These are phyloP conservation scores for Glycine soja DNA, from an alignment of 306 rosid species.

Conservation along the genomic window DNA sequence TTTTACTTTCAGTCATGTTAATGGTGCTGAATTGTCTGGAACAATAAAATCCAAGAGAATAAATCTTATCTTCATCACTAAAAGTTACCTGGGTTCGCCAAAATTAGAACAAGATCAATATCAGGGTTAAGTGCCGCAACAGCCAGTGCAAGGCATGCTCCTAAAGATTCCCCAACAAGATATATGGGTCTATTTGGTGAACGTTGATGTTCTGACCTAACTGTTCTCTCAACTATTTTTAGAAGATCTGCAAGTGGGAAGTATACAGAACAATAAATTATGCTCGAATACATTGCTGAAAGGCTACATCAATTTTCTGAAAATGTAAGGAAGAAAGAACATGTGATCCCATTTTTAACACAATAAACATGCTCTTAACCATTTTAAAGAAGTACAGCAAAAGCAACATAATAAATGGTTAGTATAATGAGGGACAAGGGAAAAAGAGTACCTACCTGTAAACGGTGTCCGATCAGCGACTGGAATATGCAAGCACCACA, in stretches of 20 bases:
- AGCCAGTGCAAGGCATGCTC: conserved; percentile 85
- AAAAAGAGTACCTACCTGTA: conserved; percentile 67
- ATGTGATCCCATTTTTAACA: conserved; percentile 29
- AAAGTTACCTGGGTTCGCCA: conserved; percentile 82
- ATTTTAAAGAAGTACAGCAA: conserved; percentile 27
- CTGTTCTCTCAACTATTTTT: conserved; percentile 72
- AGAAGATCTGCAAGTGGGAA: conserved; percentile 64
- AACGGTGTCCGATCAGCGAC: conserved; percentile 77
- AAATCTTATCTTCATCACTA: conserved; percentile 13
- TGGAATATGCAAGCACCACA: conserved; percentile 94
- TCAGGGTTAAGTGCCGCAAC: conserved; percentile 83
- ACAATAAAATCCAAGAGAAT: neutral
- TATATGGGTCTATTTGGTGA: conserved; percentile 81
- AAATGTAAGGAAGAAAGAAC: conserved; percentile 13
- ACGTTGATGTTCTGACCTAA: conserved; percentile 60
- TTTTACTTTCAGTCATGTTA: conserved; percentile 9
- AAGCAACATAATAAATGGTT: conserved; percentile 10
- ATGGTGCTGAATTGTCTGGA: conserved; percentile 20
- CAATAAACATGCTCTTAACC: conserved; percentile 30
- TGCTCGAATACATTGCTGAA: conserved; percentile 1
- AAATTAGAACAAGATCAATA: conserved; percentile 82
- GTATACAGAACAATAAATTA: conserved; percentile 27
- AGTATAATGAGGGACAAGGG: neutral
- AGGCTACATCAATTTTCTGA: neutral
- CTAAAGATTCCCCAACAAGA: conserved; percentile 83